Evolutionary conservation across 257 asterid genomes (phyloP), one percentile per base, ranked within the genome.

Genomic region (Ligustrum vulgare): DNA sequence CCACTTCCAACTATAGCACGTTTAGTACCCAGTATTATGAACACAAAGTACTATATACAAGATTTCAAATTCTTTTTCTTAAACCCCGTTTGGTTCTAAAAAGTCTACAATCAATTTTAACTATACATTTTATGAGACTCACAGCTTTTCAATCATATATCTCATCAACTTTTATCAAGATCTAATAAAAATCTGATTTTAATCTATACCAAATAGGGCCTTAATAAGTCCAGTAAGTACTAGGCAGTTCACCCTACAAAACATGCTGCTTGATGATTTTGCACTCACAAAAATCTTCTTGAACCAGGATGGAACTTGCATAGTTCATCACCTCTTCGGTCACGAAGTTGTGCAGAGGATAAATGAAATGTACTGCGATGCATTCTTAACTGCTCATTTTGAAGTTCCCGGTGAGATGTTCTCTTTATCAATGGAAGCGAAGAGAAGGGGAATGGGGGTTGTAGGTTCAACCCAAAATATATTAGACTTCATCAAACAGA

Each of bases 401-500:
- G 98, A 94, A 84, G 99, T 94, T 77, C 99, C 99, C 2, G 97
- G 99, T 28, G 99, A 92, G 80, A 92, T 94, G 99, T 94, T 93
- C 80, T 84, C 97, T 45, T 74, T 94, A 9, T 98, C 99, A 31
- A 94, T 92, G 94, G 98, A 89, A 78, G 98, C 99, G 12, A 93
- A 94, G 86, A 78, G 82, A 75, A 85, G 99, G 79, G 98, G 97
- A 71, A 94, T 89, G 96, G 99, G 99, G 60, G 96, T 94, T 3
- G 98, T 94, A 77, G 99, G 99, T 8, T 94, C 99, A 77, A 94
- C 99, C 39, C 89, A 88, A 75, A 91, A 78, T 78, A 94, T 94
- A 86, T 79, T 94, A 73, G 99, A 94, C 81, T 94, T 91, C 78
- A 94, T 94, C 77, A 86, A 82, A 77, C 91, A 89, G 69, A 91